A percentile compares a stretch with the other conserved stretches of the same genome.
Evolutionary conservation across 108 stramenopile genomes (phyloP).

Genomic region (Hondaea fermentalgiana): DNA sequence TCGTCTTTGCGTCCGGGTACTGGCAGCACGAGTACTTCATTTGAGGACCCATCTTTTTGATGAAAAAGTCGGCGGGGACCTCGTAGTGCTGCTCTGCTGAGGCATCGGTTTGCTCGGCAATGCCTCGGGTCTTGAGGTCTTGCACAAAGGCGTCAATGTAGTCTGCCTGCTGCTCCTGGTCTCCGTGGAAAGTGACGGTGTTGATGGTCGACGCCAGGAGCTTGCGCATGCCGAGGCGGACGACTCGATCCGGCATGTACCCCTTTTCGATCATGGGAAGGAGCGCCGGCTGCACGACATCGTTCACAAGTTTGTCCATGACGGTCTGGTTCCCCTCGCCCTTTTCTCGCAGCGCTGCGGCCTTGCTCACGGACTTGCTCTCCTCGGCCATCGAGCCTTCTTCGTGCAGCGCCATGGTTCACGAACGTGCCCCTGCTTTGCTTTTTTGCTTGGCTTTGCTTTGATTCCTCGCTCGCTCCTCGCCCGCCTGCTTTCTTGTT

Average conservation of each 20-base stretch:
- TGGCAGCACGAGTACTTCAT: slow-evolving; percentile 82
- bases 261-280: neutral
- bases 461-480: too few species aligned
- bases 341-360: neutral
- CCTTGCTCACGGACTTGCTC: neutral
- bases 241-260: neutral
- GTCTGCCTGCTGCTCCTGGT: neutral
- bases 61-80: slow-evolving; percentile 82
- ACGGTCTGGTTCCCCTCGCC: neutral
- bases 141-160: slow-evolving; percentile 15
- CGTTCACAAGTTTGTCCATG: neutral
- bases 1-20: slow-evolving; percentile 42
- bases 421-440: too few species aligned
- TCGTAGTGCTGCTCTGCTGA: slow-evolving; percentile 98
- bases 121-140: slow-evolving; percentile 49
- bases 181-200: neutral
- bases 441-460: too few species aligned
- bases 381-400: neutral
- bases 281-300: neutral
- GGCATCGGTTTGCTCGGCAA: slow-evolving; percentile 71
- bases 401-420: neutral
- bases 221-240: slow-evolving; percentile 23
- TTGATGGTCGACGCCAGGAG: slow-evolving; percentile 1
- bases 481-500: too few species aligned
- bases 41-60: slow-evolving; percentile 66